Conservation (phyloP, 2,329 filamentous ascomycete genomes). For the Stagonosporopsis rhizophila region DNA sequence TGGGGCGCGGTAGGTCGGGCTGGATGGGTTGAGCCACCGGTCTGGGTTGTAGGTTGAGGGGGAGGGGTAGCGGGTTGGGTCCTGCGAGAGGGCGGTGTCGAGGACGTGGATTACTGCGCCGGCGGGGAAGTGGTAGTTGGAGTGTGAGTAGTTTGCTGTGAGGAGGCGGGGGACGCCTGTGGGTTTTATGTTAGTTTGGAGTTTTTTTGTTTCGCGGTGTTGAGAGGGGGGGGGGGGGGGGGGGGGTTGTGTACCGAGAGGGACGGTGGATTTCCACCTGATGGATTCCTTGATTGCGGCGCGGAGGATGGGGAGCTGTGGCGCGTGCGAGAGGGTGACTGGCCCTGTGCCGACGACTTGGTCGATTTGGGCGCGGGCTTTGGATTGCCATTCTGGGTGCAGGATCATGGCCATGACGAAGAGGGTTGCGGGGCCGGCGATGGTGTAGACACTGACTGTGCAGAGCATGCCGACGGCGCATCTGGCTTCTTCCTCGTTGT, state of each 20-base stretch:
- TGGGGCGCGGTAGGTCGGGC: conserved; percentile 67
- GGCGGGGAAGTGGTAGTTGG: conserved; percentile 53
- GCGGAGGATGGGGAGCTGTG: conserved; percentile 47
- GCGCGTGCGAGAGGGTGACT: conserved; percentile 32
- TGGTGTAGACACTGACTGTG: conserved; percentile 23
- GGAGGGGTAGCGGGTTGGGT: conserved; percentile 58
- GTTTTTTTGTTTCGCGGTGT: too few relatives aligned
- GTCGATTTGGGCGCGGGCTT: conserved; percentile 16
- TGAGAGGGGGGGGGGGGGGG: too few relatives aligned
- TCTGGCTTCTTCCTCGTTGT: conserved; percentile 19
- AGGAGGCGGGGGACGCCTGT: conserved; percentile 55
- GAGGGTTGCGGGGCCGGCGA: conserved; percentile 20
- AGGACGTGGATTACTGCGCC: conserved; percentile 32
- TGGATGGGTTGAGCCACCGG: conserved; percentile 62
- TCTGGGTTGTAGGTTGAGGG: conserved; percentile 65
- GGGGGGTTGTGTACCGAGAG: conserved; percentile 25
- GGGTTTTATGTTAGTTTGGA: not conserved
- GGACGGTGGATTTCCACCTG: conserved; percentile 51
- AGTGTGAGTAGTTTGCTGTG: conserved; percentile 53
- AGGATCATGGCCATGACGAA: conserved; percentile 26
- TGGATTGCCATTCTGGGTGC: conserved; percentile 19
- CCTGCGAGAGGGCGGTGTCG: conserved; percentile 18
- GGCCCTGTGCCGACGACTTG: conserved; percentile 6
- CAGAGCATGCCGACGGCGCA: conserved; percentile 27
- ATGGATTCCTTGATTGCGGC: conserved; percentile 48